Conservation (phyloP, 257 asterid species). For the Misopates orontium region DNA sequence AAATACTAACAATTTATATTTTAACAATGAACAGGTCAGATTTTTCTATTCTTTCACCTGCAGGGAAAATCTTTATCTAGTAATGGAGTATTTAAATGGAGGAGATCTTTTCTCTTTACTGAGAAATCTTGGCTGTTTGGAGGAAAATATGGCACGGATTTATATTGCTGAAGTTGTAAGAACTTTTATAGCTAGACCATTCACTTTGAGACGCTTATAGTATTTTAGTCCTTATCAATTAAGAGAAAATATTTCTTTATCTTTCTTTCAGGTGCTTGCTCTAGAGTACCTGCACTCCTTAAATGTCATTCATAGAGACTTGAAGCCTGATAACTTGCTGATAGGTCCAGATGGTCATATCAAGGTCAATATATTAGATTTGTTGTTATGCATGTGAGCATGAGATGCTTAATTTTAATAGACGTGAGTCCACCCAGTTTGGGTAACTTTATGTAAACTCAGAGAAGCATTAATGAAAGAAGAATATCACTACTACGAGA, state of each 20-base stretch:
- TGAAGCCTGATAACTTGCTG: slow-evolving; percentile 97
- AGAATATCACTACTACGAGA: slow-evolving; percentile 18
- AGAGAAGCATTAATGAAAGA: not conserved
- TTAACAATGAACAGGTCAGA: slow-evolving; percentile 87
- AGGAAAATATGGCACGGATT: slow-evolving; percentile 85
- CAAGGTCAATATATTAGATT: slow-evolving; percentile 65
- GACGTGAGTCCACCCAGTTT: slow-evolving; percentile 24
- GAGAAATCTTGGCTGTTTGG: slow-evolving; percentile 91
- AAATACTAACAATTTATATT: slow-evolving; percentile 47
- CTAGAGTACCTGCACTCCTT: slow-evolving; percentile 93
- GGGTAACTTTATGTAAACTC: slow-evolving; percentile 9
- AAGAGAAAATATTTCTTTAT: slow-evolving; percentile 21
- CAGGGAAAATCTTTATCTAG: slow-evolving; percentile 97
- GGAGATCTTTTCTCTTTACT: slow-evolving; percentile 95
- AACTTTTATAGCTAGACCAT: slow-evolving; percentile 22
- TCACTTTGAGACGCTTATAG: slow-evolving; percentile 22
- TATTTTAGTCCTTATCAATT: slow-evolving; percentile 29
- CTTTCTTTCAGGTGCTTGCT: slow-evolving; percentile 83
- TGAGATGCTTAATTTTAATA: slow-evolving; percentile 24
- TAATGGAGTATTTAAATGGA: slow-evolving; percentile 98
- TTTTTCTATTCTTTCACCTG: slow-evolving; percentile 99
- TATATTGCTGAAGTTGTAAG: slow-evolving; percentile 99
- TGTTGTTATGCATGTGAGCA: slow-evolving; percentile 24
- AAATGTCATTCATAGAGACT: slow-evolving; percentile 87
- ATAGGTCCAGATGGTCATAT: slow-evolving; percentile 98